phyloP scores from a whole-genome alignment of 1,139 yeast species.

The Magnusiomyces clavatus region DNA sequence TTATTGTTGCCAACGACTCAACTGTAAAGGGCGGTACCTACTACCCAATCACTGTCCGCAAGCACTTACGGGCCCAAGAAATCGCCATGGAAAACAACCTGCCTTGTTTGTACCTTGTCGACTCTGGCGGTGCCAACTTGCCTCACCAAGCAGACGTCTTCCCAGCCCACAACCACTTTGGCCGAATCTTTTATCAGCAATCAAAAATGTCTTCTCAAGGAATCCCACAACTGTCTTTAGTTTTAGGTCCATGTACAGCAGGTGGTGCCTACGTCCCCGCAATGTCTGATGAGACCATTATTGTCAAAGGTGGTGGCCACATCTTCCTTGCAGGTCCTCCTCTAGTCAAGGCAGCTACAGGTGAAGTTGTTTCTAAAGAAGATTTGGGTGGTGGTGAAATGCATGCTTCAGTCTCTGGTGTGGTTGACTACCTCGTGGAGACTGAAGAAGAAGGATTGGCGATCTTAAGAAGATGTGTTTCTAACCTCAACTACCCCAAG shows the following conservation, averaged over 20 bases:
- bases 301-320: conserved; percentile 32
- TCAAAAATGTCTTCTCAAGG: conserved; percentile 30
- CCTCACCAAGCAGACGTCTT: conserved; percentile 34
- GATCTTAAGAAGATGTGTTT: conserved; percentile 26
- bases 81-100: conserved; percentile 30
- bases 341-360: conserved; percentile 33
- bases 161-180: conserved; percentile 33
- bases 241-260: conserved; percentile 35
- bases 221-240: conserved; percentile 31
- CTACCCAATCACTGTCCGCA: conserved; percentile 32
- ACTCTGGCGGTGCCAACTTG: conserved; percentile 34
- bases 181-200: conserved; percentile 32
- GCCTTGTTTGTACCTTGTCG: conserved; percentile 30
- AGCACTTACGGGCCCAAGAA: conserved; percentile 32
- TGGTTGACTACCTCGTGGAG: conserved; percentile 30
- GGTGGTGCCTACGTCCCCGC: conserved; percentile 36
- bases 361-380: conserved; percentile 31
- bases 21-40: conserved; percentile 34
- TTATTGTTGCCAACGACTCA: conserved; percentile 31
- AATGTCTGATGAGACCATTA: conserved; percentile 32
- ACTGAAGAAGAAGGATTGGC: conserved; percentile 33
- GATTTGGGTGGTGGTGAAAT: conserved; percentile 33
- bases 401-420: conserved; percentile 32
- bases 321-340: conserved; percentile 34
- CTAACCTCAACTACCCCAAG: conserved; percentile 25